Evolutionary conservation across 192 early-diverging fungal species (phyloP).

Genomic region (Coemansia sp.): DNA sequence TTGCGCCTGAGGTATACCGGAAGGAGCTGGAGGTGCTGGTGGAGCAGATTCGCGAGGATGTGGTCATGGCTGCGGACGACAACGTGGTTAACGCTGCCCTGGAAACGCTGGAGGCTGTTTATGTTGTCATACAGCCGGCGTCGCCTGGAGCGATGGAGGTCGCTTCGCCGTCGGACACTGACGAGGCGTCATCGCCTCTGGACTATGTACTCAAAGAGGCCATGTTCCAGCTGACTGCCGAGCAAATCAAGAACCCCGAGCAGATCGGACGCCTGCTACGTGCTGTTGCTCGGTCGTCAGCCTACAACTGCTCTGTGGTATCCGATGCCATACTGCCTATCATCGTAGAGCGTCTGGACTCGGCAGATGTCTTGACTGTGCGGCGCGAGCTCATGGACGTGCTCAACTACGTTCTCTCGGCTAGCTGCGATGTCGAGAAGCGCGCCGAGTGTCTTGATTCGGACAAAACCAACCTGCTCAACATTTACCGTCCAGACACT

Average conservation of each 20-base stretch:
- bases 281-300: conserved; percentile 51
- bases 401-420: conserved; percentile 69
- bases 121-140: conserved; percentile 47
- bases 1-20: conserved; percentile 63
- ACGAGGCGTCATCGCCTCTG: conserved; percentile 27
- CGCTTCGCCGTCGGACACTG: conserved; percentile 10
- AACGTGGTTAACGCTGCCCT: conserved; percentile 66
- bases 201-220: conserved; percentile 59
- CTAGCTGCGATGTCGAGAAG: conserved; percentile 48
- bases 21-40: conserved; percentile 71
- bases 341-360: conserved; percentile 57
- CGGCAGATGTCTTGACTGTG: conserved; percentile 51
- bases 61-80: conserved; percentile 74
- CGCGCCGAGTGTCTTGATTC: conserved; percentile 55
- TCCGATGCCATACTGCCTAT: conserved; percentile 60
- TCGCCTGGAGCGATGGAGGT: conserved; percentile 12
- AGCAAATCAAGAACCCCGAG: conserved; percentile 66
- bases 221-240: conserved; percentile 52
- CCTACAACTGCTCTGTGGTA: conserved; percentile 52
- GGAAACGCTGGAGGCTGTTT: conserved; percentile 63
- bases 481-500: conserved; percentile 63
- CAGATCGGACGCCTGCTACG: conserved; percentile 63
- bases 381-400: conserved; percentile 62
- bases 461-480: conserved; percentile 75
- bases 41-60: conserved; percentile 57